phyloP scores from a whole-genome alignment of 768 basidiomycete species.

The Tubosaeta brunneosetosa region DNA sequence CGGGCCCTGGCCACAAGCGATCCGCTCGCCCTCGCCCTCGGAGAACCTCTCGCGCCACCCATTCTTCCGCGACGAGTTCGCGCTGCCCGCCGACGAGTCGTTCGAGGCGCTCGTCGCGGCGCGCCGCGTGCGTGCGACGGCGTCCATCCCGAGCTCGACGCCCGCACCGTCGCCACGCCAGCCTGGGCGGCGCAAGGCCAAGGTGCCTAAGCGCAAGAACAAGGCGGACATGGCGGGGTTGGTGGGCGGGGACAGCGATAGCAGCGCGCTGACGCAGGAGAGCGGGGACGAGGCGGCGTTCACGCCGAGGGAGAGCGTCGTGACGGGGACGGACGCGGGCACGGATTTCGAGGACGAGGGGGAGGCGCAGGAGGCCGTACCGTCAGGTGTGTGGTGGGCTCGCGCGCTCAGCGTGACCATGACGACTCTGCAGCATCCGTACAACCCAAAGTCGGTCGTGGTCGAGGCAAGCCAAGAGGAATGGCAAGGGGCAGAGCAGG shows the following conservation, averaged over 20 bases:
- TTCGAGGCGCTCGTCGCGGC: conserved; percentile 56
- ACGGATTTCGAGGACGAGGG: conserved; percentile 73
- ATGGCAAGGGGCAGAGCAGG: conserved; percentile 26
- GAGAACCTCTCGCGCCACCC: conserved; percentile 67
- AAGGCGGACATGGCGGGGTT: conserved; percentile 62
- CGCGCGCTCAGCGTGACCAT: conserved; percentile 3
- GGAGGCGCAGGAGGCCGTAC: conserved; percentile 52
- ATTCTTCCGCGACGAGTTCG: conserved; percentile 68
- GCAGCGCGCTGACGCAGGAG: conserved; percentile 78
- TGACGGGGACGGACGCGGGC: conserved; percentile 67
- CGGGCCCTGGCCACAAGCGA: conserved; percentile 40
- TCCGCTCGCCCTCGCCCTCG: conserved; percentile 64
- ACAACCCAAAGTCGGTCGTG: conserved; percentile 19
- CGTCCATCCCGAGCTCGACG: conserved; percentile 49
- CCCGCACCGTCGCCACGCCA: conserved; percentile 53
- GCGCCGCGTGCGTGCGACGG: conserved; percentile 61
- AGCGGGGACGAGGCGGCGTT: conserved; percentile 68
- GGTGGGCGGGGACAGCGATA: conserved; percentile 80
- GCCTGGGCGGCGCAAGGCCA: conserved; percentile 35
- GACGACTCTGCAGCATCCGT: conserved; percentile 16
- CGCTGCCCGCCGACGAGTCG: conserved; percentile 52
- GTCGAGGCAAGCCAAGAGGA: conserved; percentile 25
- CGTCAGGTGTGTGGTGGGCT: conserved; percentile 45
- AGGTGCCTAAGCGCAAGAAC: conserved; percentile 44
- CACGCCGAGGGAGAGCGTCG: conserved; percentile 60